Conservation (phyloP, 2,329 filamentous ascomycete species). For the Leptographium procerum region DNA sequence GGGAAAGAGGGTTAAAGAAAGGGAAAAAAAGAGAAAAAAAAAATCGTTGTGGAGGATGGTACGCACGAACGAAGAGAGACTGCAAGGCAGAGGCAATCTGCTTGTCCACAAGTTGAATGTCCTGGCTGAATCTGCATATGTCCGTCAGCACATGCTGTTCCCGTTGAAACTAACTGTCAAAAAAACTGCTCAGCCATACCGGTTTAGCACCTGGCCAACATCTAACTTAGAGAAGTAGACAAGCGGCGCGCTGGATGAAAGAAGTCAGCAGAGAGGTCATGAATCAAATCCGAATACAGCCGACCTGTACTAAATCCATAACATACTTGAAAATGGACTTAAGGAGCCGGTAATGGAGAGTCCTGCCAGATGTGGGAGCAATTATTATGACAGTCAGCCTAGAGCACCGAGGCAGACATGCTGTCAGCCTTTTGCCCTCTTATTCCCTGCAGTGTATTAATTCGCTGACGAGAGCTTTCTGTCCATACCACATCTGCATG, state of each 20-base stretch:
- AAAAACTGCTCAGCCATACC: slow-evolving; percentile 15
- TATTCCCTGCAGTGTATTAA: not conserved
- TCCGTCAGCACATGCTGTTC: not conserved
- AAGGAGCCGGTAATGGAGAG: slow-evolving; percentile 21
- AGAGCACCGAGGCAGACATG: not conserved
- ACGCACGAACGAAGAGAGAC: slow-evolving; percentile 23
- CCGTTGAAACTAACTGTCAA: not conserved
- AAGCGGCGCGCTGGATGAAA: slow-evolving; percentile 23
- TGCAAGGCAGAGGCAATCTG: slow-evolving; percentile 25
- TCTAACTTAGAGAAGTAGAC: slow-evolving; percentile 28
- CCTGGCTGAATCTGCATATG: slow-evolving; percentile 27
- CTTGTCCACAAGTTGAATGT: slow-evolving; percentile 31
- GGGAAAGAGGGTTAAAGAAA: too few relatives aligned
- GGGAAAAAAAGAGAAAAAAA: not conserved
- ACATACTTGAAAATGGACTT: slow-evolving; percentile 17
- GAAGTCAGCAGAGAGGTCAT: not conserved
- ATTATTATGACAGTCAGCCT: slow-evolving; percentile 23
- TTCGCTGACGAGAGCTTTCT: not conserved
- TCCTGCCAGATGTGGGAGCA: slow-evolving; percentile 24
- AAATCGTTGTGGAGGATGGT: not conserved
- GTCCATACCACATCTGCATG: slow-evolving; percentile 22
- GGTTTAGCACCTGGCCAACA: slow-evolving; percentile 27
- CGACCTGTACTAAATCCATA: too few relatives aligned
- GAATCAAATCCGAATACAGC: not conserved
- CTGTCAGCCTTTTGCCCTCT: not conserved